Evolutionary conservation across 2,329 filamentous ascomycete species (phyloP).

Genomic region (Penicillium sp.): DNA sequence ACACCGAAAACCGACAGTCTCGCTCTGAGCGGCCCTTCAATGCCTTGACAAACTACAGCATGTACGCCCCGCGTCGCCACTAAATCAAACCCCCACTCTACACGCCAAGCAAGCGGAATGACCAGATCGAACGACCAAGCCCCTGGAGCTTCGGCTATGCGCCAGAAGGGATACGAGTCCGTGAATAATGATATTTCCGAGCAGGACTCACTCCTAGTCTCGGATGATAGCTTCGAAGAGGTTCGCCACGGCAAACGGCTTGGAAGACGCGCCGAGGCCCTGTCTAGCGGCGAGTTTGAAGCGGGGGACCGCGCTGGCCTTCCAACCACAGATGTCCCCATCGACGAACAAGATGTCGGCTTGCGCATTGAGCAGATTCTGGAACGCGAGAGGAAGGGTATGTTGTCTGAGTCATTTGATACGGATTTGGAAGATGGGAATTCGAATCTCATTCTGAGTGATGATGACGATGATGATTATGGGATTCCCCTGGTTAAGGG

Average conservation of each 20-base stretch:
- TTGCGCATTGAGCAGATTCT: slow-evolving; percentile 17
- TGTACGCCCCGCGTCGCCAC: background rate
- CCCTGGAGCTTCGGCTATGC: slow-evolving; percentile 1
- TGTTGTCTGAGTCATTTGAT: slow-evolving; percentile 16
- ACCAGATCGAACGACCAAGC: slow-evolving; percentile 1
- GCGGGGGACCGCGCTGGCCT: slow-evolving; percentile 3
- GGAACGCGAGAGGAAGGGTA: slow-evolving; percentile 4
- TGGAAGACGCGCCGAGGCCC: background rate
- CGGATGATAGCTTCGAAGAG: background rate
- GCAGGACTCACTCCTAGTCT: background rate
- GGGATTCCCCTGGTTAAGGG: slow-evolving; percentile 11
- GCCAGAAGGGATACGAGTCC: slow-evolving; percentile 9
- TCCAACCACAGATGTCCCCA: background rate
- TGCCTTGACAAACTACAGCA: background rate
- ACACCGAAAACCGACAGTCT: background rate
- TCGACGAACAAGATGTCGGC: slow-evolving; percentile 12
- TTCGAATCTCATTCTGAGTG: slow-evolving; percentile 12
- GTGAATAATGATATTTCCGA: slow-evolving; percentile 4
- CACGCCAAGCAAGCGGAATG: slow-evolving; percentile 5
- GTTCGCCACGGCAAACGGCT: background rate
- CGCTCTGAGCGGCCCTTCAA: background rate
- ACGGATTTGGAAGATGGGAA: slow-evolving; percentile 18
- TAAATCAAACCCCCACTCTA: background rate
- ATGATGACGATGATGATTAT: slow-evolving; percentile 20
- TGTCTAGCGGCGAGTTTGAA: slow-evolving; percentile 6